phyloP scores from a whole-genome alignment of 1,139 yeast genomes.

The Pichia sp. region DNA sequence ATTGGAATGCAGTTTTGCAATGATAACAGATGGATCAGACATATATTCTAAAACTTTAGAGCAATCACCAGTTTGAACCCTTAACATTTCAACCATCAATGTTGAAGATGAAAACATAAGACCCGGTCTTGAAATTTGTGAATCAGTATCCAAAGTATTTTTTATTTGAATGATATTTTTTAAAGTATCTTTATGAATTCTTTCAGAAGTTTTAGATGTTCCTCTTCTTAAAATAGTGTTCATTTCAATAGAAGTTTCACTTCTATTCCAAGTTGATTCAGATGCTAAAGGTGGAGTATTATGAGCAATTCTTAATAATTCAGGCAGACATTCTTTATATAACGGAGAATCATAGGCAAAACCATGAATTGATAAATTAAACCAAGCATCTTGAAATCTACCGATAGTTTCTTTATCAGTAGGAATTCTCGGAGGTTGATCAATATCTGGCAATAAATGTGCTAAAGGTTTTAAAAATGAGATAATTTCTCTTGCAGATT shows the following conservation, averaged over 20 bases:
- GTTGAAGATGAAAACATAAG: slow-evolving; percentile 86
- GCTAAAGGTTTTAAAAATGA: slow-evolving; percentile 70
- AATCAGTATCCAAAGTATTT: slow-evolving; percentile 29
- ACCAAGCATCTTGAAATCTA: slow-evolving; percentile 87
- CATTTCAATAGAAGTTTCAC: slow-evolving; percentile 87
- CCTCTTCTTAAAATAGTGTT: slow-evolving; percentile 89
- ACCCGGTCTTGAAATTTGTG: slow-evolving; percentile 65
- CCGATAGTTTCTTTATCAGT: slow-evolving; percentile 43
- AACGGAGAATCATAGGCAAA: slow-evolving; percentile 57
- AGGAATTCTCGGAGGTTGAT: slow-evolving; percentile 37
- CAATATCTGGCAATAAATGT: slow-evolving; percentile 55
- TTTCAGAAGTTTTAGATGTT: slow-evolving; percentile 74
- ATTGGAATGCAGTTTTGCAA: slow-evolving; percentile 66
- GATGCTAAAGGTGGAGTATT: slow-evolving; percentile 91
- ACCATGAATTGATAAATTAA: slow-evolving; percentile 89
- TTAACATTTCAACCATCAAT: slow-evolving; percentile 65
- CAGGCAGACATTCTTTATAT: slow-evolving; percentile 42
- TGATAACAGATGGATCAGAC: slow-evolving; percentile 76
- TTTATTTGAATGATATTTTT: slow-evolving; percentile 22
- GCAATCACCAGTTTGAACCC: slow-evolving; percentile 79
- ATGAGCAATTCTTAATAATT: slow-evolving; percentile 67
- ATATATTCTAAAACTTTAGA: slow-evolving; percentile 68
- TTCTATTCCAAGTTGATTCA: slow-evolving; percentile 75
- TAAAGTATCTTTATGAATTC: slow-evolving; percentile 58
- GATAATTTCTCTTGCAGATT: slow-evolving; percentile 70